Conservation (phyloP, 441 rosid species). For the Gossypium lobatum region DNA sequence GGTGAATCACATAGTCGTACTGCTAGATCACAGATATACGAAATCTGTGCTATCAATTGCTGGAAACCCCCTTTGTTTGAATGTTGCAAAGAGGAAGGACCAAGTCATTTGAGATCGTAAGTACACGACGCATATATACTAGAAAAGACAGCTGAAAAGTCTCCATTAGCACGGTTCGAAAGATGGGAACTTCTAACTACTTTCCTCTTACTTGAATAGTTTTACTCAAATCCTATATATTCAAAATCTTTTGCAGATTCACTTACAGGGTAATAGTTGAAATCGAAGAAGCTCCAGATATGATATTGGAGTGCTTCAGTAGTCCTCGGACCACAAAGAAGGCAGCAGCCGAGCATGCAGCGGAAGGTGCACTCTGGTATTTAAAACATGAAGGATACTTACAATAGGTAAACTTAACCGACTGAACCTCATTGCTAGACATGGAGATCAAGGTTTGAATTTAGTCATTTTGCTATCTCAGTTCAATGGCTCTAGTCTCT, state of each 20-base stretch:
- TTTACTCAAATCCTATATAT: not conserved
- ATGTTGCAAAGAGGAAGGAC: slow-evolving; percentile 76
- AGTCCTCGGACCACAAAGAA: slow-evolving; percentile 52
- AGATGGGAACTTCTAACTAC: not conserved
- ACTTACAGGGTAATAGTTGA: slow-evolving; percentile 49
- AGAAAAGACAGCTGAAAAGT: not conserved
- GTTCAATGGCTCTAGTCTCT: not conserved
- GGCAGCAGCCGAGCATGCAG: slow-evolving; percentile 85
- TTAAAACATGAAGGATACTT: slow-evolving; percentile 44
- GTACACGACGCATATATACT: slow-evolving; percentile 15
- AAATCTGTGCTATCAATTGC: slow-evolving; percentile 63
- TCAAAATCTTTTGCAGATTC: slow-evolving; percentile 47
- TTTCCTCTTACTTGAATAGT: not conserved
- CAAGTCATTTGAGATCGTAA: slow-evolving; percentile 69
- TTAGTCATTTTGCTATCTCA: not conserved
- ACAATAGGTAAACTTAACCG: not conserved
- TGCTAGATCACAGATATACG: slow-evolving; percentile 57
- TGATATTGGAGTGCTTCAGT: slow-evolving; percentile 60
- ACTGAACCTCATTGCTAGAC: not conserved
- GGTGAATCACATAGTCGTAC: slow-evolving; percentile 37
- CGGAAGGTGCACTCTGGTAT: slow-evolving; percentile 81
- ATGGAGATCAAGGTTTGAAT: not conserved
- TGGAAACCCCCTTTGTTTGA: slow-evolving; percentile 75
- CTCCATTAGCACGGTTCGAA: not conserved
- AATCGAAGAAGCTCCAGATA: slow-evolving; percentile 46